These are phyloP conservation scores for Arthroderma uncinatum DNA, from an alignment of 2,329 filamentous ascomycete genomes.

Conservation along the genomic window DNA sequence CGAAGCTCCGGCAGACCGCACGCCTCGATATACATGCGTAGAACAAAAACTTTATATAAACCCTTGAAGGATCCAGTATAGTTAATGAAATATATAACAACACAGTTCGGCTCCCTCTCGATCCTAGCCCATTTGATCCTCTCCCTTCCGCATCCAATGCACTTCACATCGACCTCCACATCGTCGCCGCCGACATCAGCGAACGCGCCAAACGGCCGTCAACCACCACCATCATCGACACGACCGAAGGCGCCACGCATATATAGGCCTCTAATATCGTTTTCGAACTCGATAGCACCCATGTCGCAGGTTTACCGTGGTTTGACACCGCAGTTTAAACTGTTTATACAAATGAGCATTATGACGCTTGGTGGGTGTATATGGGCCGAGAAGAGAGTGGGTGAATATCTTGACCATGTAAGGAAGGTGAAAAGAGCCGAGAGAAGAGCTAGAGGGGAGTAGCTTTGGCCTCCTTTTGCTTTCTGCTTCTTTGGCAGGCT, in stretches of 20 bases:
- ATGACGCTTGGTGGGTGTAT: conserved; percentile 41
- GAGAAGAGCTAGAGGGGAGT: conserved; percentile 19
- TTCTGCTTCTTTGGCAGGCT: neutral
- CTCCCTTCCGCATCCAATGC: conserved; percentile 33
- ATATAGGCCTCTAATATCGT: conserved; percentile 36
- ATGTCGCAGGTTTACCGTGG: conserved; percentile 36
- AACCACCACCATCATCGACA: conserved; percentile 19
- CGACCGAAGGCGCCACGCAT: conserved; percentile 16
- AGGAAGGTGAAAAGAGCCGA: conserved; percentile 33
- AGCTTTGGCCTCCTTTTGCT: neutral
- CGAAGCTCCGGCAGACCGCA: no score
- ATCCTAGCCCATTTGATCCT: conserved; percentile 37
- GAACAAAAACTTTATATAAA: neutral
- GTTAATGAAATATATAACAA: no score
- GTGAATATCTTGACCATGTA: conserved; percentile 36
- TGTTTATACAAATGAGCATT: conserved; percentile 37
- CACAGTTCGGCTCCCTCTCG: conserved; percentile 36
- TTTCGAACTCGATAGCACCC: conserved; percentile 39
- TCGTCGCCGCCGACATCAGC: neutral
- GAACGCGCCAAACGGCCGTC: conserved; percentile 8
- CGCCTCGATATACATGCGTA: no score
- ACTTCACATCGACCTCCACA: conserved; percentile 19
- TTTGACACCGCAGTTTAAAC: conserved; percentile 40
- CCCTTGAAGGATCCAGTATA: neutral
- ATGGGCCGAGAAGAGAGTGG: conserved; percentile 38